A percentile compares a stretch with the other conserved stretches of the same genome.
phyloP scores from a whole-genome alignment of 495 filamentous ascomycete species.

The Podospora conica region DNA sequence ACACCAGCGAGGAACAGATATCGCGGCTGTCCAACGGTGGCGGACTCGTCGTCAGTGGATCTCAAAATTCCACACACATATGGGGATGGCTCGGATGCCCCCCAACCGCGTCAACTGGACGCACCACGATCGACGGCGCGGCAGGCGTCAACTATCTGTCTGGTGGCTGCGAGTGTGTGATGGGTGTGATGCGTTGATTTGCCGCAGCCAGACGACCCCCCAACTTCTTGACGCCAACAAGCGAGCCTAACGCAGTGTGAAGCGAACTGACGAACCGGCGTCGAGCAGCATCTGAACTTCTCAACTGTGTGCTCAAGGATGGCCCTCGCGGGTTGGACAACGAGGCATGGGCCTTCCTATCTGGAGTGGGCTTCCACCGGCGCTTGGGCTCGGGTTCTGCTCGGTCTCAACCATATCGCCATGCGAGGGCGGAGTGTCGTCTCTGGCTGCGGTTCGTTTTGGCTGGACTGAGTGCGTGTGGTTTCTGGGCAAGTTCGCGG shows the following conservation, averaged over 20 bases:
- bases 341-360: background rate
- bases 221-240: background rate
- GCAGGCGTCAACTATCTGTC: background rate
- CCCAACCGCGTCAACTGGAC: background rate
- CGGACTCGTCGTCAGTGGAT: too few relatives aligned
- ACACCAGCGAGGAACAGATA: too few relatives aligned
- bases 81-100: background rate
- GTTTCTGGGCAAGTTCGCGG: background rate
- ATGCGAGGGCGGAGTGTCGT: background rate
- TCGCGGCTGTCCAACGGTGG: too few relatives aligned
- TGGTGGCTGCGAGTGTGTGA: background rate
- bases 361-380: background rate
- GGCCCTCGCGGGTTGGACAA: background rate
- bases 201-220: background rate
- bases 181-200: background rate
- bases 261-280: background rate
- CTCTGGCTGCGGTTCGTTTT: background rate
- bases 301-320: background rate
- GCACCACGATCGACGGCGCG: background rate
- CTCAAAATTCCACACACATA: too few relatives aligned
- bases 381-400: background rate
- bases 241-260: background rate
- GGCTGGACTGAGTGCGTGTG: background rate
- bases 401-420: background rate
- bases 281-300: background rate